These are phyloP conservation scores for Ophioceras dolichostomum DNA, from an alignment of 2,329 filamentous ascomycete genomes.

Conservation along the genomic window DNA sequence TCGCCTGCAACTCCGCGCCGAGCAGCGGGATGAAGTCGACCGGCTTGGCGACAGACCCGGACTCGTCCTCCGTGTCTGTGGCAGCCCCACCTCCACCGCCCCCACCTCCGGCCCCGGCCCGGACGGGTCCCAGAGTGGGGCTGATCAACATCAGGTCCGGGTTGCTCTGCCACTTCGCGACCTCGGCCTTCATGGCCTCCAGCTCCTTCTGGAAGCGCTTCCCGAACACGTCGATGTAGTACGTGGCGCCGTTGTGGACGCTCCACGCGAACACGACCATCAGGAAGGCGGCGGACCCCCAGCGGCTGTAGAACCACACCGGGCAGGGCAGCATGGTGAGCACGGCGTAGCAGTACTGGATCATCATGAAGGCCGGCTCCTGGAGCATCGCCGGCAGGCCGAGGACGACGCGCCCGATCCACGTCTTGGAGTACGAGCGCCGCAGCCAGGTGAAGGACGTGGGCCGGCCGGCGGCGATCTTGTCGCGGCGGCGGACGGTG, in stretches of 20 bases:
- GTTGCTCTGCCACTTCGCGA: conserved; percentile 70
- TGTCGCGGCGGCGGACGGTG: conserved; percentile 83
- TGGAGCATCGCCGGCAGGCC: conserved; percentile 64
- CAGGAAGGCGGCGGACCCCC: conserved; percentile 67
- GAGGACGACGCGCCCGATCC: conserved; percentile 78
- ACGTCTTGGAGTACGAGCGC: conserved; percentile 77
- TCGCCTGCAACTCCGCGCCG: conserved; percentile 26
- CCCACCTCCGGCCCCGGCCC: conserved; percentile 6
- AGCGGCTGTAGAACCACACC: conserved; percentile 84
- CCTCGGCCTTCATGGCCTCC: conserved; percentile 77
- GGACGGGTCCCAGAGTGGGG: conserved; percentile 24
- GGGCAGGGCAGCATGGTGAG: conserved; percentile 91
- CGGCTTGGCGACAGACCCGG: conserved; percentile 11
- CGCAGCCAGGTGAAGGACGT: conserved; percentile 98
- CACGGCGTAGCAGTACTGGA: conserved; percentile 85
- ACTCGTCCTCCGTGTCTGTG: conserved; percentile 8
- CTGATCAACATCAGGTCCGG: conserved; percentile 16
- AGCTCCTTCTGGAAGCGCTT: conserved; percentile 95
- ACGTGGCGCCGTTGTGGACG: conserved; percentile 93
- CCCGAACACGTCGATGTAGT: conserved; percentile 96
- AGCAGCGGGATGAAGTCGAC: conserved; percentile 48
- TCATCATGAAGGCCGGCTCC: conserved; percentile 87
- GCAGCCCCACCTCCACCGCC: conserved; percentile 8
- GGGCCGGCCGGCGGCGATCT: conserved; percentile 89
- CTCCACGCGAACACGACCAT: conserved; percentile 82